Base-by-base conservation (phyloP, 2,329 filamentous ascomycete species). In the Drechslerella dactyloides region DNA sequence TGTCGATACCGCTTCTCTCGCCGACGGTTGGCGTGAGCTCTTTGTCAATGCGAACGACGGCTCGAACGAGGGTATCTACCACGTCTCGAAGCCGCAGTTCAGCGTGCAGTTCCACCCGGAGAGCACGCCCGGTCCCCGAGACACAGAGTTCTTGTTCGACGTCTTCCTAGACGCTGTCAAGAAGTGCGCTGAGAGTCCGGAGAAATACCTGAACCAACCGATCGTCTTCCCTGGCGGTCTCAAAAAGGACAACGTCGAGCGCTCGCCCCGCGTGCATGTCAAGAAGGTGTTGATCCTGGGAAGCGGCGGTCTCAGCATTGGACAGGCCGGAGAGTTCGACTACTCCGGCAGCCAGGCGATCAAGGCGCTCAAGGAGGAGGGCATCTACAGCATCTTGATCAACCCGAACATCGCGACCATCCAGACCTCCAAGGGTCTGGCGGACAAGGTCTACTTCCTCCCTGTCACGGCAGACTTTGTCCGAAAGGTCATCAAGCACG, bases 81-180 rank as follows among this genome's bases (percentile, higher is more conserved):
- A 97, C 80, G 82, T 85, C 54, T 86, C 83, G 79, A 90, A 88
- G 78, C 94, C 94, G 57, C 96, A 93, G 82, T 99, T 99, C 84
- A 97, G 92, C 83, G 94, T 97, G n/a, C 94, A 99, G 79, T 99
- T 99, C 82, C 94, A 99, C 79, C 94, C 94, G 0, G 94, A 99
- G 81, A 96, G 93, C 83, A 96, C 92, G 0, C 94, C 94, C 1
- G 94, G 94, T 66, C 94, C 94, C 57, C 87, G 91, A 37, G 94
- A 99, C 79, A 99, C 94, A 27, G 94, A 99, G 80, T 97, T 90
- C 79, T 84, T 99, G 24, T 99, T 99, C 75, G 93, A 99, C 80
- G 91, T 97, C 74, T 99, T 99, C 83, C 90, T 99, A 78, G 83
- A 89, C 81, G 90, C 92, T 19, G 90, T 97, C 75, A 83, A 86